These are phyloP conservation scores for Candida michaelii DNA, from an alignment of 805 yeast species.

Conservation along the genomic window DNA sequence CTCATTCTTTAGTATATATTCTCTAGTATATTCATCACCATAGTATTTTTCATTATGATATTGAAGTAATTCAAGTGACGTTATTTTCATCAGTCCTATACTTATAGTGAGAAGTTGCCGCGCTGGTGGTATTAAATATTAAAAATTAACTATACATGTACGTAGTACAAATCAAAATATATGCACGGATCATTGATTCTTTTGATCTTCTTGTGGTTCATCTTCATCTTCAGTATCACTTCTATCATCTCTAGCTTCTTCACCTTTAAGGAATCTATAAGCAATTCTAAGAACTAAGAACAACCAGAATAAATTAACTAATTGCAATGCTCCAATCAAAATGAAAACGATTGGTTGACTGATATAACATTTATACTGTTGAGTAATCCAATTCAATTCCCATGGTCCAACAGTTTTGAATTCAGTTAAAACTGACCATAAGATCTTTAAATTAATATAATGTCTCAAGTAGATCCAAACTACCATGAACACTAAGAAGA, in stretches of 20 bases:
- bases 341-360: conserved; percentile 86
- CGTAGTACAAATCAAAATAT: neutral
- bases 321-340: conserved; percentile 75
- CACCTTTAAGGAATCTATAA: conserved; percentile 54
- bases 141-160: neutral
- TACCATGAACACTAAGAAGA: conserved; percentile 64
- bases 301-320: conserved; percentile 88
- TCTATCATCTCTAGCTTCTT: conserved; percentile 76
- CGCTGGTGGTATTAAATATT: neutral
- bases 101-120: too few species aligned
- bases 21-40: conserved; percentile 1
- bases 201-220: conserved; percentile 17
- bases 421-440: conserved; percentile 84
- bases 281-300: conserved; percentile 76
- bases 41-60: conserved; percentile 17
- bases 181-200: conserved; percentile 10
- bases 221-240: conserved; percentile 77
- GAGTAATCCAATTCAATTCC: conserved; percentile 78
- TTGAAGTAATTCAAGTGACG: conserved; percentile 17
- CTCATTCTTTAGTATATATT: conserved; percentile 7
- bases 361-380: conserved; percentile 95
- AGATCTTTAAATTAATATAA: conserved; percentile 72
- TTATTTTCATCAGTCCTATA: conserved; percentile 11
- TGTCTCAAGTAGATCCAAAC: conserved; percentile 92
- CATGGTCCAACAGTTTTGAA: conserved; percentile 83